These are phyloP conservation scores for Cicer chorassanicum DNA, from an alignment of 306 rosid genomes.

Conservation along the genomic window DNA sequence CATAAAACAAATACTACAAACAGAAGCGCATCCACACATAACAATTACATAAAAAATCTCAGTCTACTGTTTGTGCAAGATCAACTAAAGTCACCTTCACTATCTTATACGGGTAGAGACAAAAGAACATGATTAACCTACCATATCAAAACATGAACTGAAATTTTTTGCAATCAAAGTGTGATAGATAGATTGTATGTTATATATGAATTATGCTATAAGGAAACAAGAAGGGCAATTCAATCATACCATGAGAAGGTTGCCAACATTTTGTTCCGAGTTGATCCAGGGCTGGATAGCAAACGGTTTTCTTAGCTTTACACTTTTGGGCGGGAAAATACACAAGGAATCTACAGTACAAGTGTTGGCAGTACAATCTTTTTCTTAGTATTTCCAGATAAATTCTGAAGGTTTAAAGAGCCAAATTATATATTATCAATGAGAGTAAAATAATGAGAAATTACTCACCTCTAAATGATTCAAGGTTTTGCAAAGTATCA, in stretches of 20 bases:
- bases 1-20: neutral
- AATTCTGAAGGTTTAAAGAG: conserved; percentile 3
- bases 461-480: conserved; percentile 75
- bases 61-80: conserved; percentile 15
- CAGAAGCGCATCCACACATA: conserved; percentile 9
- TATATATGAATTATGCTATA: neutral
- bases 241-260: conserved; percentile 89
- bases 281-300: conserved; percentile 83
- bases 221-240: conserved; percentile 26
- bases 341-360: conserved; percentile 65
- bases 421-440: conserved; percentile 8
- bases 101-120: conserved; percentile 14
- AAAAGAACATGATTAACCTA: conserved; percentile 21
- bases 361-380: conserved; percentile 40
- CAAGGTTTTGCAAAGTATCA: conserved; percentile 86
- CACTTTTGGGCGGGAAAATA: conserved; percentile 78
- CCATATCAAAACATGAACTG: conserved; percentile 14
- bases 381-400: conserved; percentile 22
- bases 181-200: neutral
- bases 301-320: conserved; percentile 79
- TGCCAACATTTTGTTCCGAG: conserved; percentile 89
- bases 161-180: neutral
- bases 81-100: conserved; percentile 32
- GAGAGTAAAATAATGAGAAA: conserved; percentile 17
- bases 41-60: conserved; percentile 37